A percentile compares a stretch with the other conserved stretches of the same genome.
These are phyloP conservation scores for Cardamine resedifolia DNA, from an alignment of 345 rosid species.

Conservation along the genomic window DNA sequence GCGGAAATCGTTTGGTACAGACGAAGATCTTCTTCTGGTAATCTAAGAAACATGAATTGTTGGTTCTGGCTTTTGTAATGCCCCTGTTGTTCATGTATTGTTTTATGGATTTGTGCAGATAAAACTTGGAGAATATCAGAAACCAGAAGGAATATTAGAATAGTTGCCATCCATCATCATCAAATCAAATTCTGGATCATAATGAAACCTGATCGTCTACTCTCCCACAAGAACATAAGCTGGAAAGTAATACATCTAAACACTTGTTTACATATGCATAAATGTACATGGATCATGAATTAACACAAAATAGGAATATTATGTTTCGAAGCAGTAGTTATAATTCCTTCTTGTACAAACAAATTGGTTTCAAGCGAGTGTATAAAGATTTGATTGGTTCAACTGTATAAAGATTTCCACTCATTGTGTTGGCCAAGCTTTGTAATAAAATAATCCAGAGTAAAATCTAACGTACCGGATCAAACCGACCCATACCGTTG, in stretches of 20 bases:
- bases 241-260: constrained; percentile 3
- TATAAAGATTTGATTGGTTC: constrained; percentile 5
- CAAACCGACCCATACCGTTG: not conserved
- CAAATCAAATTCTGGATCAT: not conserved
- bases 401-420: not conserved
- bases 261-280: not conserved
- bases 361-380: constrained; percentile 16
- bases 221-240: constrained; percentile 16
- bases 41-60: constrained; percentile 19
- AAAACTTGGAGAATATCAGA: constrained; percentile 33
- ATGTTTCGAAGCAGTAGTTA: not conserved
- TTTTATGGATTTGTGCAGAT: constrained; percentile 29
- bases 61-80: constrained; percentile 1
- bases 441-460: not conserved
- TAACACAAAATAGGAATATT: constrained; percentile 10
- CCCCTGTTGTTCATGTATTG: not conserved
- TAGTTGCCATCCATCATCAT: not conserved
- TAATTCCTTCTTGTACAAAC: constrained; percentile 12
- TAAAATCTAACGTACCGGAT: not conserved
- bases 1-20: constrained; percentile 73
- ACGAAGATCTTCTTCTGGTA: constrained; percentile 89
- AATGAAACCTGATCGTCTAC: constrained; percentile 15
- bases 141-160: constrained; percentile 24
- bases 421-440: not conserved
- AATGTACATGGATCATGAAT: constrained; percentile 14